Evolutionary conservation across 306 rosid species (phyloP).

Genomic region (Biancaea sappan): DNA sequence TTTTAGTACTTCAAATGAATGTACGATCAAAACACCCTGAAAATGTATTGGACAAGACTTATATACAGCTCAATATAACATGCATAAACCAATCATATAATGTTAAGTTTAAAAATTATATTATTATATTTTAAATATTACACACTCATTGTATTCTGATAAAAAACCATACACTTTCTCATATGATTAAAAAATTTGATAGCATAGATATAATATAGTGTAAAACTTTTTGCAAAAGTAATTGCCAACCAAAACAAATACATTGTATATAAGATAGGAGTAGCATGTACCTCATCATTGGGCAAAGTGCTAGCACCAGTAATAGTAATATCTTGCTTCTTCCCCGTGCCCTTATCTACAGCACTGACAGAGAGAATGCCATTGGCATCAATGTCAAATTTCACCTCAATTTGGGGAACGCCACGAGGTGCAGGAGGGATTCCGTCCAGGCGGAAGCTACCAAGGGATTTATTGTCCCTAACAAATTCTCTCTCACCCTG

Average conservation of each 20-base stretch:
- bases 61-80: too few species aligned
- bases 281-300: conserved; percentile 72
- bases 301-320: conserved; percentile 98
- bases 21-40: neutral
- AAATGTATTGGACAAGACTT: too few species aligned
- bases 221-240: too few species aligned
- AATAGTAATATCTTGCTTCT: conserved; percentile 93
- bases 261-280: neutral
- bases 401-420: conserved; percentile 97
- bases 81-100: too few species aligned
- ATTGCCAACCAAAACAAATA: neutral
- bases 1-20: neutral
- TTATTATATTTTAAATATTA: too few species aligned
- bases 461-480: conserved; percentile 93
- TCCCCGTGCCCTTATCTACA: conserved; percentile 90
- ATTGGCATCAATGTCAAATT: conserved; percentile 90
- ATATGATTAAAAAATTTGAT: too few species aligned
- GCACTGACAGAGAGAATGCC: conserved; percentile 91
- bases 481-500: conserved; percentile 97
- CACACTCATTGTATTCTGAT: too few species aligned
- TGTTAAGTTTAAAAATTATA: too few species aligned
- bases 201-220: too few species aligned
- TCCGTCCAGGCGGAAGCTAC: conserved; percentile 94
- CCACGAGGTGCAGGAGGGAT: conserved; percentile 98
- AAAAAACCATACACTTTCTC: too few species aligned